phyloP scores from a whole-genome alignment of 441 rosid species.

The Corymbia citriodora region DNA sequence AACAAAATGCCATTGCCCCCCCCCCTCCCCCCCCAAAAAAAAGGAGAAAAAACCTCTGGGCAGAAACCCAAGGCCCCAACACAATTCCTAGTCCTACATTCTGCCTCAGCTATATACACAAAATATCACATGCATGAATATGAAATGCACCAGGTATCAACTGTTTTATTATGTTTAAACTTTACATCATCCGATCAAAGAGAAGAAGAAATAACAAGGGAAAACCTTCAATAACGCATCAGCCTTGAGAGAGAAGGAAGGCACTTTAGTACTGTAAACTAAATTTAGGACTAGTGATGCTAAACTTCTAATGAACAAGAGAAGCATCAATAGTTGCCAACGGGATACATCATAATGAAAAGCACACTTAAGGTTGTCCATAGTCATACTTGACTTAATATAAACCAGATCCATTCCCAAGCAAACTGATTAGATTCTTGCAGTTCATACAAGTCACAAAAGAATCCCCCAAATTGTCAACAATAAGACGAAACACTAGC shows the following conservation, averaged over 20 bases:
- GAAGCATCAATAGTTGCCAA: not conserved
- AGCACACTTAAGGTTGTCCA: not conserved
- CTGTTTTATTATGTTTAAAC: not conserved
- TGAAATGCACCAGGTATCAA: not conserved
- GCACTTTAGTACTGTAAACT: not conserved
- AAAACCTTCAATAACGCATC: not conserved
- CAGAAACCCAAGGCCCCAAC: not conserved
- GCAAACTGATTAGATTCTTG: not conserved
- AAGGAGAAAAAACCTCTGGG: not conserved
- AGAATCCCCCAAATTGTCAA: not conserved
- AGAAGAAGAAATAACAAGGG: not conserved
- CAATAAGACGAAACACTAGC: not conserved
- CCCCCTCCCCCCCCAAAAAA: not conserved
- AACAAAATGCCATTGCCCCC: not conserved
- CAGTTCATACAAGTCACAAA: not conserved
- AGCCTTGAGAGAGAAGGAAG: not conserved
- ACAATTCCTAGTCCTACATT: not conserved
- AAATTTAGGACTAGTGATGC: not conserved
- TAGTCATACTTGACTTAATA: not conserved
- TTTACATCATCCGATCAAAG: not conserved
- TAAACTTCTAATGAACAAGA: not conserved
- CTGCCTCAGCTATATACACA: not conserved
- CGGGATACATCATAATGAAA: not conserved
- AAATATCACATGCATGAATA: not conserved
- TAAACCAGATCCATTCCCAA: not conserved